Conservation (phyloP, 2,329 filamentous ascomycete genomes). For the Colletotrichum abscissum region DNA sequence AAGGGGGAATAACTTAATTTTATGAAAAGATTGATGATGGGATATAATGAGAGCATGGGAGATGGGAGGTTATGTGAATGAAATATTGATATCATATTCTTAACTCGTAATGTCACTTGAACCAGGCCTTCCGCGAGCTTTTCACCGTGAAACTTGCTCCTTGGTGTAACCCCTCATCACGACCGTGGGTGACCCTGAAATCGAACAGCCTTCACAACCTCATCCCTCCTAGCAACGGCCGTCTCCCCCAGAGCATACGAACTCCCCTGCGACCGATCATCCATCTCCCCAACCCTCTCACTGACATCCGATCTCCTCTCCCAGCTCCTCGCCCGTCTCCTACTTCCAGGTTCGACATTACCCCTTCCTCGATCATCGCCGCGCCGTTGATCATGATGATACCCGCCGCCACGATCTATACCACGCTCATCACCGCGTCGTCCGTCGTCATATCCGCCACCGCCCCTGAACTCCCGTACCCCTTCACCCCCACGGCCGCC, state of each 20-base stretch:
- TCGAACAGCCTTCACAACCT: not conserved
- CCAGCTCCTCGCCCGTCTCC: constrained; percentile 1
- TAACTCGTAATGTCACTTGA: not conserved
- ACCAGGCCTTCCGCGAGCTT: too few species aligned
- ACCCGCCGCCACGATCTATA: not conserved
- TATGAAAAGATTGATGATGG: constrained; percentile 1
- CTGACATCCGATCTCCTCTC: constrained; percentile 19
- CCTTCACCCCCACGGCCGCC: not conserved
- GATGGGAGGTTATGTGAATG: constrained; percentile 18
- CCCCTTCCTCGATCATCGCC: not conserved
- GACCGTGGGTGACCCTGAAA: not conserved
- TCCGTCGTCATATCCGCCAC: not conserved
- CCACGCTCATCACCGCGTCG: too few species aligned
- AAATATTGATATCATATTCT: not conserved
- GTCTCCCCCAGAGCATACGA: constrained; percentile 15
- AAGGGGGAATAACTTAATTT: not conserved
- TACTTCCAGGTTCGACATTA: not conserved
- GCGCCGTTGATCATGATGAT: not conserved
- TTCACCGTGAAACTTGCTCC: too few species aligned
- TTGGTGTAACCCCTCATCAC: not conserved
- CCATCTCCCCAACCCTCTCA: constrained; percentile 23
- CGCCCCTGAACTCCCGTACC: too few species aligned
- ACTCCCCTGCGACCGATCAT: constrained; percentile 5
- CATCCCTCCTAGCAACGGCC: constrained; percentile 2
- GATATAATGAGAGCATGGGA: constrained; percentile 22